phyloP scores from a whole-genome alignment of 1,284 basidiomycete species.

The Leccinum pachyderme region DNA sequence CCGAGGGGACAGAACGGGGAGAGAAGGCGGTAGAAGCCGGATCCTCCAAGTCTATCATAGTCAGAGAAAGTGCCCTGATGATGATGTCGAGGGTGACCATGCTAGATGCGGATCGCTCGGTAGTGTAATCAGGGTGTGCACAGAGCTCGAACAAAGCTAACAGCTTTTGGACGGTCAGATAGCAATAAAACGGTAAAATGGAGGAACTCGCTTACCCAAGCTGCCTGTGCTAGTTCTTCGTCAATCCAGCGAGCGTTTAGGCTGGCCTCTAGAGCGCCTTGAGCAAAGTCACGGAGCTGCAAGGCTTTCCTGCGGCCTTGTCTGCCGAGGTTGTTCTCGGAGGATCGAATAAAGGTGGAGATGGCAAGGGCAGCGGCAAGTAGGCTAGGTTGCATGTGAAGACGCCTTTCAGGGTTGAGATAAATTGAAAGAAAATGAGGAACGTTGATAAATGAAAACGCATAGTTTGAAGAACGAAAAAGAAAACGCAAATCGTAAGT shows the following conservation, averaged over 20 bases:
- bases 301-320: slow-evolving; percentile 55
- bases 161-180: slow-evolving; percentile 41
- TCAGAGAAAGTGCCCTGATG: slow-evolving; percentile 59
- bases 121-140: slow-evolving; percentile 59
- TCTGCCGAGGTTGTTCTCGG: slow-evolving; percentile 49
- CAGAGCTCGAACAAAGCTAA: slow-evolving; percentile 70
- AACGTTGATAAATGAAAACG: slow-evolving; percentile 71
- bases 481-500: slow-evolving; percentile 60
- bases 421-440: slow-evolving; percentile 63
- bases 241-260: slow-evolving; percentile 68
- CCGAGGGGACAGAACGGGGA: slow-evolving; percentile 40
- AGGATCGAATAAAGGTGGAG: slow-evolving; percentile 68
- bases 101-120: slow-evolving; percentile 52
- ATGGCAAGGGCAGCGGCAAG: slow-evolving; percentile 64
- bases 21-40: slow-evolving; percentile 46
- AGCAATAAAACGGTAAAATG: slow-evolving; percentile 3
- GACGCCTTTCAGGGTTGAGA: slow-evolving; percentile 51
- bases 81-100: slow-evolving; percentile 64
- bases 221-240: slow-evolving; percentile 66
- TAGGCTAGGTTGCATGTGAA: slow-evolving; percentile 63
- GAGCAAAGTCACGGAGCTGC: slow-evolving; percentile 61
- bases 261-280: slow-evolving; percentile 68
- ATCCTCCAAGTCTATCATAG: slow-evolving; percentile 43
- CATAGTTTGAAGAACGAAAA: slow-evolving; percentile 63
- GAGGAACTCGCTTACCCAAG: slow-evolving; percentile 54